These are phyloP conservation scores for Podila epicladia DNA, from an alignment of 192 early-diverging fungal genomes.

Conservation along the genomic window DNA sequence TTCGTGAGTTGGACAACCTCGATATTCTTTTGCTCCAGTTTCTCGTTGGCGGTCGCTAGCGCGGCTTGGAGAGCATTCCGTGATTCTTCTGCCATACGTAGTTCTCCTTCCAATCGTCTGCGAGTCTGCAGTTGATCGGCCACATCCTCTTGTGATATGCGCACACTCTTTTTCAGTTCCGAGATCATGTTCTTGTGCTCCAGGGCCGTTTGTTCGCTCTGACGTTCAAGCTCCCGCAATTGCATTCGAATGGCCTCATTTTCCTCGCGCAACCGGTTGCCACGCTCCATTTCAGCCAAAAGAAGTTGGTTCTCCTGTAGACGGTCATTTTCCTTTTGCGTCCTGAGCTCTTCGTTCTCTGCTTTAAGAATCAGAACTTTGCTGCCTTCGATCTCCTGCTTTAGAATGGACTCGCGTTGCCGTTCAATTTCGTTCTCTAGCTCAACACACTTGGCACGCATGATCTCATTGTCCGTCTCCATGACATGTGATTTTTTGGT, in stretches of 20 bases:
- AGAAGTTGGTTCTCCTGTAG: conserved; percentile 43
- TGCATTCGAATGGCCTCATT: conserved; percentile 35
- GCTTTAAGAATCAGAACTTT: conserved; percentile 38
- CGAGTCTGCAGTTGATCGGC: conserved; percentile 36
- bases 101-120: conserved; percentile 30
- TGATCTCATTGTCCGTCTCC: conserved; percentile 37
- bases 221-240: conserved; percentile 31
- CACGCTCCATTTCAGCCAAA: conserved; percentile 44
- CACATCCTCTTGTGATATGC: conserved; percentile 33
- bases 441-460: conserved; percentile 38
- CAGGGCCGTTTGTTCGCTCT: conserved; percentile 15
- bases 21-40: conserved; percentile 22
- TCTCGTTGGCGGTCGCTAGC: conserved; percentile 15
- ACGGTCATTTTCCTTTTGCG: conserved; percentile 35
- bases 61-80: conserved; percentile 2
- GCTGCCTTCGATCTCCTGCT: conserved; percentile 43
- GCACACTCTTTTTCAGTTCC: conserved; percentile 35
- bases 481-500: conserved; percentile 23
- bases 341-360: conserved; percentile 47
- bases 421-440: conserved; percentile 49
- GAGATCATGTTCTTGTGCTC: conserved; percentile 27
- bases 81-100: conserved; percentile 14
- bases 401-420: conserved; percentile 42
- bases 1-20: conserved; percentile 39
- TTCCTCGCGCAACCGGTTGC: conserved; percentile 38